A percentile compares a stretch with the other conserved stretches of the same genome.
phyloP scores from a whole-genome alignment of 2,329 filamentous ascomycete genomes.

The Cercospora sojina region DNA sequence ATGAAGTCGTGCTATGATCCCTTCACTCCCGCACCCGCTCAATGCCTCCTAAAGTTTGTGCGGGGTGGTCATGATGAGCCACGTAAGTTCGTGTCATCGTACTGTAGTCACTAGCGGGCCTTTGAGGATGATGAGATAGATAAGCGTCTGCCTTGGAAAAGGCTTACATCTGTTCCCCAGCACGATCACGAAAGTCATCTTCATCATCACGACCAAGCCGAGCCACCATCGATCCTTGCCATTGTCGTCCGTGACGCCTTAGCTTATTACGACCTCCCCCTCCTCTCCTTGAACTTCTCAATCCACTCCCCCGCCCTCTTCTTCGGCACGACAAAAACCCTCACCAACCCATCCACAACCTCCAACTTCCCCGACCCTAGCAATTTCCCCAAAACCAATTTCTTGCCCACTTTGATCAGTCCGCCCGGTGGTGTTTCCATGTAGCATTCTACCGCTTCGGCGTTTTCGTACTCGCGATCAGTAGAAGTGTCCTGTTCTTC shows the following conservation, averaged over 20 bases:
- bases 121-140: neutral
- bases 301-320: slow-evolving; percentile 72
- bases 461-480: slow-evolving; percentile 62
- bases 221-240: too few relatives aligned
- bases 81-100: neutral
- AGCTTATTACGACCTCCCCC: slow-evolving; percentile 29
- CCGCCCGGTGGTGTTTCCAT: slow-evolving; percentile 80
- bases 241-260: too few relatives aligned
- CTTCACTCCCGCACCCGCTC: neutral
- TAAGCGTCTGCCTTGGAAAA: neutral
- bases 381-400: slow-evolving; percentile 72
- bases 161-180: neutral
- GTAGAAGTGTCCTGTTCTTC: too few relatives aligned
- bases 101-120: neutral
- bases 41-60: neutral
- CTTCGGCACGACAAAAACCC: slow-evolving; percentile 78
- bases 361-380: slow-evolving; percentile 75
- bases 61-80: neutral
- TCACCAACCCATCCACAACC: slow-evolving; percentile 81
- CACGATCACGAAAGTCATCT: neutral
- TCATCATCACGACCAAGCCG: neutral
- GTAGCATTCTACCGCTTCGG: slow-evolving; percentile 74
- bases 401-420: slow-evolving; percentile 86
- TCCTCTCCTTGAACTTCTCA: slow-evolving; percentile 77
- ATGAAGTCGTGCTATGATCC: neutral